phyloP scores from a whole-genome alignment of 768 basidiomycete species.

The Trichaptum fuscoviolaceum region DNA sequence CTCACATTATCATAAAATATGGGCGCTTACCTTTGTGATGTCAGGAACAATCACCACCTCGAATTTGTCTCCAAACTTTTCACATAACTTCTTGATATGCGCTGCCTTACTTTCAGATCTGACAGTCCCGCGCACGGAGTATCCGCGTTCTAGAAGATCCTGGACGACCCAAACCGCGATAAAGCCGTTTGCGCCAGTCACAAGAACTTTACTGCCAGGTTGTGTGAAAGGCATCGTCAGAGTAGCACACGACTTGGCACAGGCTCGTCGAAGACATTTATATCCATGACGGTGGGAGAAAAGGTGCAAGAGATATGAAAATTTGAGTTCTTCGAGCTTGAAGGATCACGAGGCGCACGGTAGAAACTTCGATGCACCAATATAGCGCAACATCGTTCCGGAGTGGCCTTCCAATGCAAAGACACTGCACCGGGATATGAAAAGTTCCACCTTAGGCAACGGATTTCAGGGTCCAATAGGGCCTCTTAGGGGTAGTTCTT shows the following conservation, averaged over 20 bases:
- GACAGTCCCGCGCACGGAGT: slow-evolving; percentile 60
- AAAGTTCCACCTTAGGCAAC: no score
- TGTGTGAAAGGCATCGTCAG: slow-evolving; percentile 30
- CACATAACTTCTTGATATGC: slow-evolving; percentile 50
- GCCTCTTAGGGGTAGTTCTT: no score
- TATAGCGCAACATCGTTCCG: no score
- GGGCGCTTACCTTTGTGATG: slow-evolving; percentile 45
- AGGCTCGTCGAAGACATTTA: not conserved
- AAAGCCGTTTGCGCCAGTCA: slow-evolving; percentile 57
- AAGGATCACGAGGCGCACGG: no score
- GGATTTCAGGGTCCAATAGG: no score
- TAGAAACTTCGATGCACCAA: no score
- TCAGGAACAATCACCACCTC: slow-evolving; percentile 69
- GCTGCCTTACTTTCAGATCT: slow-evolving; percentile 54
- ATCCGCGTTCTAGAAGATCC: slow-evolving; percentile 54
- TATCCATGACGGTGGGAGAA: not conserved
- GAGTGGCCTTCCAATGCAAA: no score
- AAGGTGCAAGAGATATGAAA: not conserved
- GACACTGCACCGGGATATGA: no score
- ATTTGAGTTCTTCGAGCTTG: no score
- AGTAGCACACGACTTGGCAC: not conserved
- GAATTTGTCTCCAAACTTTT: slow-evolving; percentile 49
- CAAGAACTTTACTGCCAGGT: slow-evolving; percentile 37
- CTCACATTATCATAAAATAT: no score
- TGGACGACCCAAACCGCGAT: slow-evolving; percentile 56